A percentile compares a stretch with the other conserved stretches of the same genome.
Evolutionary conservation across 106 monocot species (phyloP).

Genomic region (Allium sativum): DNA sequence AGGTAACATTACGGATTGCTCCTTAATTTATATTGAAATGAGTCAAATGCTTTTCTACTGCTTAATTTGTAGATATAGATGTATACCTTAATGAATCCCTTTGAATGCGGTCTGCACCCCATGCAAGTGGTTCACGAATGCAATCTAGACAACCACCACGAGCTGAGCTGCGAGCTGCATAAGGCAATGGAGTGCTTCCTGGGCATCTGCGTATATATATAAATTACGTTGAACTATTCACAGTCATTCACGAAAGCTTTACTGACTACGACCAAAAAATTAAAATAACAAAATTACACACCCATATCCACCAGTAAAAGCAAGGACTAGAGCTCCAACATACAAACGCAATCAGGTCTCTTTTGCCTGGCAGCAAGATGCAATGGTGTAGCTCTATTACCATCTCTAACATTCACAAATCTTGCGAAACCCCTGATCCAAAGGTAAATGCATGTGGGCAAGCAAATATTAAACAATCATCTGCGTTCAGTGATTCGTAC

Average conservation of each 20-base stretch:
- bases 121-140: conserved; percentile 75
- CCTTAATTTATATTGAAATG: too few relatives aligned
- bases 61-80: neutral
- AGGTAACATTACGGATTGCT: too few relatives aligned
- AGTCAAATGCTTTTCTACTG: too few relatives aligned
- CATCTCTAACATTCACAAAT: conserved; percentile 89
- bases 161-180: too few relatives aligned
- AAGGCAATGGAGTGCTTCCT: conserved; percentile 82
- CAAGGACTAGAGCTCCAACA: conserved; percentile 79
- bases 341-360: conserved; percentile 44
- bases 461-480: too few relatives aligned
- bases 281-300: conserved; percentile 8
- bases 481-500: conserved; percentile 10
- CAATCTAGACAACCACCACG: conserved; percentile 78
- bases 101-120: conserved; percentile 91
- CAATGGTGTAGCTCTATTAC: conserved; percentile 76
- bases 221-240: too few relatives aligned
- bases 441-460: neutral
- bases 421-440: conserved; percentile 84
- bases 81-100: conserved; percentile 76
- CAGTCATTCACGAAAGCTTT: neutral
- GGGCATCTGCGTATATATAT: conserved; percentile 33
- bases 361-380: conserved; percentile 77
- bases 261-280: neutral
- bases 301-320: conserved; percentile 63